Evolutionary conservation across 257 asterid genomes (phyloP).

Genomic region (Solanum boliviense): DNA sequence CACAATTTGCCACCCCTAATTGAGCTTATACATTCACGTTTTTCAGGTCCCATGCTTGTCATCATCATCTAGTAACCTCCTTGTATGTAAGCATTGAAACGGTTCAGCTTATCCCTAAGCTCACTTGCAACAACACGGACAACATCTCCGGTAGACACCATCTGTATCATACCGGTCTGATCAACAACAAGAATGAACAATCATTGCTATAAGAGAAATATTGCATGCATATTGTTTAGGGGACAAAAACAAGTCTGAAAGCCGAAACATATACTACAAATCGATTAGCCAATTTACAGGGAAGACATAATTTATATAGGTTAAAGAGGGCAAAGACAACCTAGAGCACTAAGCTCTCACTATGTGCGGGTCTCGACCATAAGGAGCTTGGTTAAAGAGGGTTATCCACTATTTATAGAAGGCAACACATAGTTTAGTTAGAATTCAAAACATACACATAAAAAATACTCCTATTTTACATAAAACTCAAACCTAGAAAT

Average conservation of each 20-base stretch:
- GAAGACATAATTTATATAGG: no score
- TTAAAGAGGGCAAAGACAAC: no score
- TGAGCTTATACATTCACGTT: neutral
- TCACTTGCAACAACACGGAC: slow-evolving; percentile 82
- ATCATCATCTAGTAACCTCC: slow-evolving; percentile 57
- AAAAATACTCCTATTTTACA: no score
- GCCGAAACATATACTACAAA: no score
- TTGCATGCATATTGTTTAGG: neutral
- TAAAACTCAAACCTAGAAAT: no score
- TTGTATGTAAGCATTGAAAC: slow-evolving; percentile 60
- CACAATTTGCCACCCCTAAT: neutral
- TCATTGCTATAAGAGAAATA: neutral
- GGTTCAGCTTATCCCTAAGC: slow-evolving; percentile 60
- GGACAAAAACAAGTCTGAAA: neutral
- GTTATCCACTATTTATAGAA: no score
- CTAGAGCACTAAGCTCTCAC: no score
- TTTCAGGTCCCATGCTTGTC: neutral
- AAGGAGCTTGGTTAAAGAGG: no score
- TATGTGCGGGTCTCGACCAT: no score
- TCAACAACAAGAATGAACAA: slow-evolving; percentile 44
- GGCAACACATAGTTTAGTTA: no score
- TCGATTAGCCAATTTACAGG: no score
- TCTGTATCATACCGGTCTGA: slow-evolving; percentile 56
- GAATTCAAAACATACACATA: no score
- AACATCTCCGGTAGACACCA: slow-evolving; percentile 78